Conservation (phyloP, 2,329 filamentous ascomycete genomes). For the Aurifilum marmelostoma region DNA sequence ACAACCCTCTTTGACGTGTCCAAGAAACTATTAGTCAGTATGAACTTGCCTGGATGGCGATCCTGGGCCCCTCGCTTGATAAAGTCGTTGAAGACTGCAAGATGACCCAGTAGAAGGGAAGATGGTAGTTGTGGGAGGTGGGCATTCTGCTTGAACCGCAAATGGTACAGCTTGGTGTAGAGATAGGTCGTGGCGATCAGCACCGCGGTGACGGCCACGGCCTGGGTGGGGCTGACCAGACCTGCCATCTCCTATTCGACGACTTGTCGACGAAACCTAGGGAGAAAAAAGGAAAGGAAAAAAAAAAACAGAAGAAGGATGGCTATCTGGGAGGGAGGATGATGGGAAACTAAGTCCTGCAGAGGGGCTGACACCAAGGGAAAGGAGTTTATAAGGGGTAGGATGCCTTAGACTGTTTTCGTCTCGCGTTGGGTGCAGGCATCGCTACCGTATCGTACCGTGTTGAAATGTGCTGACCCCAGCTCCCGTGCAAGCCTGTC, state of each 20-base stretch:
- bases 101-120: conserved; percentile 12
- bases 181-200: conserved; percentile 1
- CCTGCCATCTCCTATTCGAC: neutral
- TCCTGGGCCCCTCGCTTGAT: neutral
- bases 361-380: no score
- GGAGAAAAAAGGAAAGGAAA: neutral
- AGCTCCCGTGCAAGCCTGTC: neutral
- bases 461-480: no score
- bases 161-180: neutral
- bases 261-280: neutral
- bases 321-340: neutral
- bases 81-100: neutral
- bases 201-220: neutral
- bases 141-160: neutral
- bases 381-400: no score
- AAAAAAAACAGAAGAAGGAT: neutral
- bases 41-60: conserved; percentile 1
- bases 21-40: no score
- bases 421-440: no score
- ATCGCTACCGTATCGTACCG: no score
- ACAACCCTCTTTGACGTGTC: no score
- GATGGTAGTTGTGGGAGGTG: conserved; percentile 13
- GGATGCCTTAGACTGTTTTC: no score
- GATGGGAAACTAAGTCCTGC: no score
- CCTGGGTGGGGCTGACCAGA: neutral